Evolutionary conservation across 768 basidiomycete species (phyloP), one percentile per base, ranked within the genome.

Genomic region (Porphyrellus cyaneotinctus): DNA sequence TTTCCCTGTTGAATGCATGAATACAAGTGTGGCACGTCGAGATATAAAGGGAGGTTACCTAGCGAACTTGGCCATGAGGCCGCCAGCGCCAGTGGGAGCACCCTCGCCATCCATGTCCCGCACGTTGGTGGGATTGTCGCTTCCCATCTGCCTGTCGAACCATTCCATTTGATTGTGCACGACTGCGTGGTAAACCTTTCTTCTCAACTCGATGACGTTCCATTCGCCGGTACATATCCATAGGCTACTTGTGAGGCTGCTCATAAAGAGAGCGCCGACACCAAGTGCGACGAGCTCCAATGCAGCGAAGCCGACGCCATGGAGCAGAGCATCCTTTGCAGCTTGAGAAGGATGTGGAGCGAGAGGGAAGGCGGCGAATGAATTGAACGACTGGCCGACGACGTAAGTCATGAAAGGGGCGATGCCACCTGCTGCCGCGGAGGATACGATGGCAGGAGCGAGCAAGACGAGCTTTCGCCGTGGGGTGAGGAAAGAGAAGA

Each of bases 191-290:
- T 45, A 52, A 17, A 52, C 43, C 15, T 45, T 46, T 39, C 51
- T 37, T 24, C 51, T 45, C 18, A 97, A 70, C 9, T 78, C 76
- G 58, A 84, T 72, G 8, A 85, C 82, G 57, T 91, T 90, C 52
- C 81, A 74, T 67, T 97, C 95, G 4, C 91, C 93, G 6, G 85
- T 81, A 74, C 84, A 83, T 43, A 93, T 89, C 95, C 95, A 98
- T 11, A 95, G 69, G 24, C 76, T 77, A 43, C 84, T 84, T 2
- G 87, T 90, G 52, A 87, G 59, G 57, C 87, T 88, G 63, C 87
- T 88, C 51, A 93, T 74, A 2, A 80, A 66, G 26, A 97, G 74
- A 2, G 85, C 81, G 14, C 80, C 86, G 4, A 81, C 64, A 3
- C 83, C 86, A 2, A 94, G 72, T 11, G 72, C 84, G 9, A 89